These are phyloP conservation scores for Penicillium oxalicum DNA, from an alignment of 2,329 filamentous ascomycete species.

Conservation along the genomic window DNA sequence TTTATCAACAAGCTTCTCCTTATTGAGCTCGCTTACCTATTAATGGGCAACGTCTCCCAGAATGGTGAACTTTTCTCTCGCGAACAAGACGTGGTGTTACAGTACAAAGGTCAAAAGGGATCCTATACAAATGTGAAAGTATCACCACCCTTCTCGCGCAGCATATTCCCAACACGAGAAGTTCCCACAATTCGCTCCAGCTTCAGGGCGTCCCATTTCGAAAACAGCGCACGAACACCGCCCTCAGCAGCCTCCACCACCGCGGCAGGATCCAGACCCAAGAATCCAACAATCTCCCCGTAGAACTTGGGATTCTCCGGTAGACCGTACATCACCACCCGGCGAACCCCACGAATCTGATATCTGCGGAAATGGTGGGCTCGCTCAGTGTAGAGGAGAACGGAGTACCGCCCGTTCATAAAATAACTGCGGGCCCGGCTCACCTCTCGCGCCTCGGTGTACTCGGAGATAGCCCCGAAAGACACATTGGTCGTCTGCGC, in stretches of 20 bases:
- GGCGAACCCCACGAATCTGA: conserved; percentile 70
- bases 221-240: conserved; percentile 62
- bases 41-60: too few species aligned
- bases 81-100: too few species aligned
- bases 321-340: conserved; percentile 81
- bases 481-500: conserved; percentile 51
- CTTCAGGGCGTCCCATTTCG: conserved; percentile 82
- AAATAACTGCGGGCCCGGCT: conserved; percentile 85
- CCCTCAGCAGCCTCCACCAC: conserved; percentile 54
- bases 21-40: too few species aligned
- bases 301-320: conserved; percentile 70
- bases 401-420: conserved; percentile 69
- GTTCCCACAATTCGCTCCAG: conserved; percentile 82
- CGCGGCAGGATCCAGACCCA: conserved; percentile 38
- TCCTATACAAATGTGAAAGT: conserved; percentile 86
- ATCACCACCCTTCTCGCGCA: conserved; percentile 72
- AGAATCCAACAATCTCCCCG: conserved; percentile 38
- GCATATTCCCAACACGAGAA: conserved; percentile 74
- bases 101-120: too few species aligned
- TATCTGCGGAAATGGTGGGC: conserved; percentile 97
- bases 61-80: too few species aligned
- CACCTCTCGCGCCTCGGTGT: conserved; percentile 70
- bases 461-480: conserved; percentile 85
- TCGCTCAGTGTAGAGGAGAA: conserved; percentile 86
- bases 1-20: too few species aligned